Evolutionary conservation across 768 basidiomycete genomes (phyloP).

Genomic region (Hemileccinum rubropunctum): DNA sequence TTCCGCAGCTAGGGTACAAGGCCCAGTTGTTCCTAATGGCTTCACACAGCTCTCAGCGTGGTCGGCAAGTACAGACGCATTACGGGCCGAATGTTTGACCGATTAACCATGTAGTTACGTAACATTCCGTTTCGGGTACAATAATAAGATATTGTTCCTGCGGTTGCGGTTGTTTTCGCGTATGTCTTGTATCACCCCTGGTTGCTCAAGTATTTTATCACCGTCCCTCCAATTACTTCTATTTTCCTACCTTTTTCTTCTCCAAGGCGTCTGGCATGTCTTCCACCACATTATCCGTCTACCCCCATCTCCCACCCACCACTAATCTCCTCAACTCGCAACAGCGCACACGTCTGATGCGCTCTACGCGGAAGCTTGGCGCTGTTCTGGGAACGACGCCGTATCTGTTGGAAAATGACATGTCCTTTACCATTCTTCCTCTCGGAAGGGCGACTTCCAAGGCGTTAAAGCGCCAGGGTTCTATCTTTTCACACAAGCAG

Average conservation of each 20-base stretch:
- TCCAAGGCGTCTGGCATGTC: constrained; percentile 23
- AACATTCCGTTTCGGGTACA: constrained; percentile 16
- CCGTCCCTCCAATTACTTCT: background rate
- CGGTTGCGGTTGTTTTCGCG: constrained; percentile 3
- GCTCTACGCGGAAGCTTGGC: constrained; percentile 37
- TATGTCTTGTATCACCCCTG: background rate
- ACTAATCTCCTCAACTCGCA: constrained; percentile 30
- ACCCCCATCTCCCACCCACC: constrained; percentile 33
- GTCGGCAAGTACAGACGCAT: no score
- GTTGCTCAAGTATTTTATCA: constrained; percentile 5
- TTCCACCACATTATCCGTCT: constrained; percentile 13
- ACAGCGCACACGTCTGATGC: constrained; percentile 35
- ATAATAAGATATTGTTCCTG: background rate
- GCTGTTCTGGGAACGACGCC: constrained; percentile 38
- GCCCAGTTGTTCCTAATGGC: no score
- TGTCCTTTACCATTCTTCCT: constrained; percentile 21
- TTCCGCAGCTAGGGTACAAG: no score
- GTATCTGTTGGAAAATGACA: constrained; percentile 29
- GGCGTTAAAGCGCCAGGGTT: constrained; percentile 31
- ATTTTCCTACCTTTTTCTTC: background rate
- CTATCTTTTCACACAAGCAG: constrained; percentile 26
- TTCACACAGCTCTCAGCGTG: no score
- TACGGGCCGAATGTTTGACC: no score
- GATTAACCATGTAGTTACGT: constrained; percentile 11
- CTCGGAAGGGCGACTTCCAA: constrained; percentile 17